Evolutionary conservation across 371 early-diverging fungal species (phyloP), one percentile per base, ranked within the genome.

Genomic region (Actinomortierella ambigua): DNA sequence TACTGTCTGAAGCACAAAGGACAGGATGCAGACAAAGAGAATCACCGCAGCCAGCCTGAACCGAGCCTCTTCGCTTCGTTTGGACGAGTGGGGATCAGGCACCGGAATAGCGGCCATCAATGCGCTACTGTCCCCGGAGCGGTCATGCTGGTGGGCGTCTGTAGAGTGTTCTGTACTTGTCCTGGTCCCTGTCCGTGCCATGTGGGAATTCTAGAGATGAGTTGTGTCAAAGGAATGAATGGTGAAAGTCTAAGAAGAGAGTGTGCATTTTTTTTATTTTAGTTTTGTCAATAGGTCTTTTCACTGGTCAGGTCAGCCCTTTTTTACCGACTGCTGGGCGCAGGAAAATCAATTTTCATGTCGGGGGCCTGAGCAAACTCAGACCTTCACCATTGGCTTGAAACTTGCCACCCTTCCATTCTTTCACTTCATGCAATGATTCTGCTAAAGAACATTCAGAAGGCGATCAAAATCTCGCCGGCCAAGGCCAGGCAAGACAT

Each of bases 1-100:
- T 76, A 79, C 80, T 29, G 89, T 87, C 57, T 88, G 87, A 20
- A 85, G 52, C 49, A 87, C 85, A 82, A 88, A 88, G 17, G 86
- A 69, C 29, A 82, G 57, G 44, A 88, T 78, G 69, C 89, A 86
- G 42, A 87, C 75, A 6, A 77, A 65, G 2, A 88, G 68, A 75
- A 86, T 83, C 8, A 69, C 53, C n/a, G 76, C 50, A 7, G 75
- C 78, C 34, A 58, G 20, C 23, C 47, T 63, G 34, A 65, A 58
- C 4, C 55, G 43, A 48, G 49, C 49, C 26, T 34, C 22, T 51
- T 34, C n/a, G 17, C 23, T 26, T 23, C 23, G 26, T 23, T 51
- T 1, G 7, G 51, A 28, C 15, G 23, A 20, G 23, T 17, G 34
- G 34, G 51, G 23, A 20, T 48, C 7, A 23, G 34, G 23, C 28